Conservation (phyloP, 2,329 filamentous ascomycete genomes). For the Fusarium tuaranense region DNA sequence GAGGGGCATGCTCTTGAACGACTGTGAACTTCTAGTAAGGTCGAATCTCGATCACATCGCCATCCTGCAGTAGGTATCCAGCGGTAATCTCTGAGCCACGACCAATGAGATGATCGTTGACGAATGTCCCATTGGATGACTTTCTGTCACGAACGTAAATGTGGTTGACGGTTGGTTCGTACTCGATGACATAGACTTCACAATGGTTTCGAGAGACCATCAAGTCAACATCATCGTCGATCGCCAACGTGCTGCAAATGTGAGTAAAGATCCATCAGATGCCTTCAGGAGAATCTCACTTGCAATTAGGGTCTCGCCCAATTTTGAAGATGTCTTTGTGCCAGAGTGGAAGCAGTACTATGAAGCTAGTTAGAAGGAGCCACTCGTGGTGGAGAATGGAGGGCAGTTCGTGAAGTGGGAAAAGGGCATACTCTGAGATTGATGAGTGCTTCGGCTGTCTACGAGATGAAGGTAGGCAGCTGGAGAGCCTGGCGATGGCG, state of each 20-base stretch:
- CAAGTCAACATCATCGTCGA: constrained; percentile 52
- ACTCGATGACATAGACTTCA: constrained; percentile 66
- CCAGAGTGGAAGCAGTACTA: constrained; percentile 46
- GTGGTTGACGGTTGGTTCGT: constrained; percentile 57
- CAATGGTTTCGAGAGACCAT: constrained; percentile 65
- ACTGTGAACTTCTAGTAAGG: constrained; percentile 54
- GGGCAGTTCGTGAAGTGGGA: constrained; percentile 7
- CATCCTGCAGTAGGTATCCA: constrained; percentile 61
- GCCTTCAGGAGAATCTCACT: constrained; percentile 40
- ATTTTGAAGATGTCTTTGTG: constrained; percentile 50
- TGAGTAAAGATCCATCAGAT: constrained; percentile 6
- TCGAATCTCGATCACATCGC: constrained; percentile 60
- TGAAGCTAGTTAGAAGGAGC: constrained; percentile 21
- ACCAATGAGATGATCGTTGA: constrained; percentile 61
- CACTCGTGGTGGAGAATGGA: constrained; percentile 12
- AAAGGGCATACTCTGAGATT: constrained; percentile 42
- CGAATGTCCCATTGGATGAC: constrained; percentile 65
- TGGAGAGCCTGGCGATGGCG: constrained; percentile 28
- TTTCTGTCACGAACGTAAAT: constrained; percentile 68
- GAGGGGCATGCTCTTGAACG: constrained; percentile 43
- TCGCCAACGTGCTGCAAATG: constrained; percentile 50
- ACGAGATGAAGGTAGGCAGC: constrained; percentile 43
- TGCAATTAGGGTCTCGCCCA: constrained; percentile 50
- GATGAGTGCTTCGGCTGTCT: constrained; percentile 39
- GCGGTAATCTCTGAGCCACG: constrained; percentile 50